These are phyloP conservation scores for Bretziella fagacearum DNA, from an alignment of 2,329 filamentous ascomycete species.

Conservation along the genomic window DNA sequence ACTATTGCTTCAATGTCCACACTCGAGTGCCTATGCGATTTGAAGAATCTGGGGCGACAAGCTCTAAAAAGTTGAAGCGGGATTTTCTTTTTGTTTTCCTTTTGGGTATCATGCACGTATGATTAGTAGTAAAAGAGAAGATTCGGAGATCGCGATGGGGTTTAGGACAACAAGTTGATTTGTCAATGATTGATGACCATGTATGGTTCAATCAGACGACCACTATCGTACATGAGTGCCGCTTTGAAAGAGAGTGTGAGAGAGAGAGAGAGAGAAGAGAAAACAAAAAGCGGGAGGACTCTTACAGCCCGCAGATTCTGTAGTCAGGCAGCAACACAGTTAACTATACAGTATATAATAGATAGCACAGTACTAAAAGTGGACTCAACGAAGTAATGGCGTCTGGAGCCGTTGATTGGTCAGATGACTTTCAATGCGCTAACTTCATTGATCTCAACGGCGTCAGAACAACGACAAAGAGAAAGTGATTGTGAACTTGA, in stretches of 20 bases:
- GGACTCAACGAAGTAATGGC: not conserved
- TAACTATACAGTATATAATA: not conserved
- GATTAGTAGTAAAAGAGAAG: not conserved
- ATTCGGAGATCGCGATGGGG: not conserved
- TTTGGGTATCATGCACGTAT: not conserved
- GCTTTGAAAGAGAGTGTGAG: too few species aligned
- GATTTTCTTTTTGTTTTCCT: not conserved
- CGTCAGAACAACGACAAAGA: not conserved
- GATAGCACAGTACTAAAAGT: not conserved
- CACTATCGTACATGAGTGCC: too few species aligned
- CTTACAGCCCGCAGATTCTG: not conserved
- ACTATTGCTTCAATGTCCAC: constrained; percentile 53
- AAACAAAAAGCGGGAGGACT: not conserved
- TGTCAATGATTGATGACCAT: not conserved
- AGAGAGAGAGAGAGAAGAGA: not conserved
- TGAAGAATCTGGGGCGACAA: constrained; percentile 10
- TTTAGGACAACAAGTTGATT: not conserved
- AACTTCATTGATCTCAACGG: not conserved
- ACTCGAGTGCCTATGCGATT: constrained; percentile 25
- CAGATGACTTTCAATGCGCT: not conserved
- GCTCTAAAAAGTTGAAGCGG: constrained; percentile 16
- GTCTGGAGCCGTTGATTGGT: not conserved
- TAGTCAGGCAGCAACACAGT: not conserved
- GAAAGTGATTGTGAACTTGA: too few species aligned
- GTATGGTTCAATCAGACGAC: too few species aligned